Evolutionary conservation across 495 filamentous ascomycete species (phyloP).

Genomic region (Podospora pseudoanserina): DNA sequence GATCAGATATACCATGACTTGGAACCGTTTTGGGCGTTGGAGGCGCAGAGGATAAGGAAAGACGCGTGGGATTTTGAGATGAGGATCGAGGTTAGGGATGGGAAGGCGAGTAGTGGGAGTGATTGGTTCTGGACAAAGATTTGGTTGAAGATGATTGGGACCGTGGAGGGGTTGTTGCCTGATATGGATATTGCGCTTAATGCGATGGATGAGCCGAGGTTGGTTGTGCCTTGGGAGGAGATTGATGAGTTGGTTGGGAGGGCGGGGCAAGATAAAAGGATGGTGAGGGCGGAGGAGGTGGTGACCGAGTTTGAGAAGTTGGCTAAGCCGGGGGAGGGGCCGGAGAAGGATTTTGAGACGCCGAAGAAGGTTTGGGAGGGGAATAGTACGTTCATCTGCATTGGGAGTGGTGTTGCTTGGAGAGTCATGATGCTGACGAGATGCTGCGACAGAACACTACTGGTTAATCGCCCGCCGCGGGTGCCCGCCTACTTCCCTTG

Average conservation of each 20-base stretch:
- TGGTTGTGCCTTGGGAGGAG: constrained; percentile 64
- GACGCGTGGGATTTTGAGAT: constrained; percentile 54
- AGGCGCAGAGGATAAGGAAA: constrained; percentile 54
- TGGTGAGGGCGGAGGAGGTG: constrained; percentile 35
- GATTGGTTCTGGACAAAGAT: constrained; percentile 63
- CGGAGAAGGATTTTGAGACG: constrained; percentile 25
- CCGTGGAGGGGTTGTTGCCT: constrained; percentile 57
- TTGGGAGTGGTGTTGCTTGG: no score
- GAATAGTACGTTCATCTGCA: constrained; percentile 33
- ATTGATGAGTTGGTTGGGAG: constrained; percentile 54
- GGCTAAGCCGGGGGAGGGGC: constrained; percentile 28
- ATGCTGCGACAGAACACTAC: constrained; percentile 47
- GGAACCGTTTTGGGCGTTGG: constrained; percentile 65
- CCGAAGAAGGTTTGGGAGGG: constrained; percentile 41
- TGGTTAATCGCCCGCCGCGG: constrained; percentile 60
- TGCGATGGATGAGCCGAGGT: constrained; percentile 63
- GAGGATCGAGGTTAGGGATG: constrained; percentile 55
- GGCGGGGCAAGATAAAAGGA: constrained; percentile 47
- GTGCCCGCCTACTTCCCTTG: constrained; percentile 58
- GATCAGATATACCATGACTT: constrained; percentile 70
- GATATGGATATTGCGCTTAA: constrained; percentile 72
- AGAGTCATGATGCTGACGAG: not conserved
- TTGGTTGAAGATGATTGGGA: constrained; percentile 54
- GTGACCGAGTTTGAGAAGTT: constrained; percentile 35
- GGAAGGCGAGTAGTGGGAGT: constrained; percentile 52